Base-by-base conservation (phyloP, 768 basidiomycete genomes). In the Collybia mongolica region DNA sequence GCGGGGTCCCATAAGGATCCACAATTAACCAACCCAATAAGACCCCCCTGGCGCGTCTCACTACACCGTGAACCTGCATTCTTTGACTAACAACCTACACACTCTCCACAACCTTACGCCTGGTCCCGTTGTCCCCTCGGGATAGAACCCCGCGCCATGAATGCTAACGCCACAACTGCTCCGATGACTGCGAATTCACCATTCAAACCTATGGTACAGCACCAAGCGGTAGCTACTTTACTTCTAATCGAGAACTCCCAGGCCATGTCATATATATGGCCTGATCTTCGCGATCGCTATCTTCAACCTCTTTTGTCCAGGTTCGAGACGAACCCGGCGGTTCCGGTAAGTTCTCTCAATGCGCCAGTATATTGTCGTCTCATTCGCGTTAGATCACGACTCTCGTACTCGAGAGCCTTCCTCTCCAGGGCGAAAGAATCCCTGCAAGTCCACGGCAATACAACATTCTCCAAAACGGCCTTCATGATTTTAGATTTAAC, bases 171-270 rank as follows among this genome's bases (percentile, higher is more conserved):
- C 39, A 43, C 39, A 37, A 45, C 18, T 26, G 20, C 40, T 24
- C 38, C 48, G 43, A 37, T 42, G 39, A 32, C 39, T 29, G 29
- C 44, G 35, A 54, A 41, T 42, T 50, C 51, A 37, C 62, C 55
- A 24, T 60, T 61, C 44, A 58, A 48, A 22, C 54, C 62, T 48
- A 41, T 51, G 19, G 51, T 56, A 48, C 62, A 64, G 14, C 59
- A 66, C 52, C 69, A 72, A 54, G 65, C 68, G 15, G 59, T 72
- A 23, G 68, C 65, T 29, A 66, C 72, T n/a, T 69, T 81, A 44
- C 57, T 82, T 52, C 67, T 84, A 51, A 71, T 83, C 54, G 82
- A 84, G 65, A 82, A 83, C 57, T 82, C 82, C 0, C 66, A 68
- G 28, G 60, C 63, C 1, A 76, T 81, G 69, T 61, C 64, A 20